Conservation (phyloP, 2,329 filamentous ascomycete genomes). For the Trichoderma arundinaceum region DNA sequence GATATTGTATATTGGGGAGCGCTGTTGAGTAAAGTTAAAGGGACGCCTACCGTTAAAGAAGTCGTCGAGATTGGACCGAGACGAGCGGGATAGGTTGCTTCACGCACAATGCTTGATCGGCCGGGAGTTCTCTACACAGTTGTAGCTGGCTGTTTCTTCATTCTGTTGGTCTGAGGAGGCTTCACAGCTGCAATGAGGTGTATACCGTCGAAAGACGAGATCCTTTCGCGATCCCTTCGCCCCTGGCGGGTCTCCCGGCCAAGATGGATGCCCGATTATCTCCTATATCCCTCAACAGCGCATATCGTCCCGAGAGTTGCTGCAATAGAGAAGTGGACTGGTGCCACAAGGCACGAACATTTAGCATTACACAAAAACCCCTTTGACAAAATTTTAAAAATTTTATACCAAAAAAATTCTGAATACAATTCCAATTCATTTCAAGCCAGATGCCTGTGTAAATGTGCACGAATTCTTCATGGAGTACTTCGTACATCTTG, state of each 20-base stretch:
- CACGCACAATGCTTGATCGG: not conserved
- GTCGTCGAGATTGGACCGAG: slow-evolving; percentile 13
- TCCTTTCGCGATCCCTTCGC: not conserved
- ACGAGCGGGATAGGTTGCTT: not conserved
- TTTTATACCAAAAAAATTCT: not conserved
- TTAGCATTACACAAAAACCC: slow-evolving; percentile 6
- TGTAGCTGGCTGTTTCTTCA: slow-evolving; percentile 11
- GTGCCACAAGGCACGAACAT: slow-evolving; percentile 19
- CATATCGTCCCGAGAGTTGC: slow-evolving; percentile 7
- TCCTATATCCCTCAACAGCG: slow-evolving; percentile 14
- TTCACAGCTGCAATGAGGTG: not conserved
- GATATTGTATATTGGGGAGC: slow-evolving; percentile 8
- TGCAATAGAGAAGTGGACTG: slow-evolving; percentile 1
- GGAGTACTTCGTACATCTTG: no score
- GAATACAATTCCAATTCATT: not conserved
- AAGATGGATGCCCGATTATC: not conserved
- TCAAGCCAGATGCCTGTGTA: not conserved
- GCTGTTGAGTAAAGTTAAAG: not conserved
- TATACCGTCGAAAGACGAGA: not conserved
- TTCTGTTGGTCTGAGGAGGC: not conserved
- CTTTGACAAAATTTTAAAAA: slow-evolving; percentile 19
- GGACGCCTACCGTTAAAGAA: not conserved
- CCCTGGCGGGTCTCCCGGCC: not conserved
- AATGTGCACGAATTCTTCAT: not conserved
- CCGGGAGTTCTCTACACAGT: not conserved